Evolutionary conservation across 139 green algal species (phyloP).

Genomic region (Picocystis salinarum): DNA sequence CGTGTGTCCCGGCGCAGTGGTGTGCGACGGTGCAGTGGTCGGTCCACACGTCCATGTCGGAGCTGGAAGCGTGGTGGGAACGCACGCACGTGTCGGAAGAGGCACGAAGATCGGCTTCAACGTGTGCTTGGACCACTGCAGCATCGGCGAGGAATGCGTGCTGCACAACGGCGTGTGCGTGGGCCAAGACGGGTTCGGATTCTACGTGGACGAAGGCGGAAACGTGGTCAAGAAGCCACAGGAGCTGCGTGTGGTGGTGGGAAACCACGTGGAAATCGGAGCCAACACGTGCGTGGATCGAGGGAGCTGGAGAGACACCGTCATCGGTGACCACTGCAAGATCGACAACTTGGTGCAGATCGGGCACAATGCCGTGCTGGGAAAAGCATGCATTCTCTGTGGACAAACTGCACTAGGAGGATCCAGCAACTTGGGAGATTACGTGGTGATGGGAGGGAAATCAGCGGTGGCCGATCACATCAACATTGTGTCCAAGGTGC

Average conservation of each 20-base stretch:
- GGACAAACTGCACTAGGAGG: slow-evolving; percentile 20
- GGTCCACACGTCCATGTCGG: neutral
- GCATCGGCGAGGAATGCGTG: slow-evolving; percentile 10
- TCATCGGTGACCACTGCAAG: slow-evolving; percentile 22
- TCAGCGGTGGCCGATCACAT: slow-evolving; percentile 21
- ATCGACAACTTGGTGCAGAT: slow-evolving; percentile 26
- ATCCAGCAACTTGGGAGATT: slow-evolving; percentile 20
- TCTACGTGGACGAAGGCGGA: slow-evolving; percentile 10
- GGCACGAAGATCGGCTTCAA: too few species aligned
- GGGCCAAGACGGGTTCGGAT: slow-evolving; percentile 14
- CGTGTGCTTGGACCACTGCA: slow-evolving; percentile 15
- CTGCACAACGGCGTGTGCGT: slow-evolving; percentile 18
- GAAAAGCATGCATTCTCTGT: slow-evolving; percentile 19
- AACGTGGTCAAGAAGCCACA: slow-evolving; percentile 22
- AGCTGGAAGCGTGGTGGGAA: neutral
- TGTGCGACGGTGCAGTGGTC: neutral
- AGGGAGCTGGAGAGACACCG: slow-evolving; percentile 25
- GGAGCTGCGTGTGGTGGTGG: slow-evolving; percentile 1
- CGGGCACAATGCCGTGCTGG: slow-evolving; percentile 25
- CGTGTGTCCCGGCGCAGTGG: neutral
- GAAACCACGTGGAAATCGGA: slow-evolving; percentile 13
- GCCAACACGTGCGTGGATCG: slow-evolving; percentile 25
- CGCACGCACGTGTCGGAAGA: too few species aligned
- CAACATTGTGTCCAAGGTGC: slow-evolving; percentile 13
- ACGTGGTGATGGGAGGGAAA: slow-evolving; percentile 29